Evolutionary conservation across 805 yeast genomes (phyloP), one percentile per base, ranked within the genome.

Genomic region (Candida hungchunana): DNA sequence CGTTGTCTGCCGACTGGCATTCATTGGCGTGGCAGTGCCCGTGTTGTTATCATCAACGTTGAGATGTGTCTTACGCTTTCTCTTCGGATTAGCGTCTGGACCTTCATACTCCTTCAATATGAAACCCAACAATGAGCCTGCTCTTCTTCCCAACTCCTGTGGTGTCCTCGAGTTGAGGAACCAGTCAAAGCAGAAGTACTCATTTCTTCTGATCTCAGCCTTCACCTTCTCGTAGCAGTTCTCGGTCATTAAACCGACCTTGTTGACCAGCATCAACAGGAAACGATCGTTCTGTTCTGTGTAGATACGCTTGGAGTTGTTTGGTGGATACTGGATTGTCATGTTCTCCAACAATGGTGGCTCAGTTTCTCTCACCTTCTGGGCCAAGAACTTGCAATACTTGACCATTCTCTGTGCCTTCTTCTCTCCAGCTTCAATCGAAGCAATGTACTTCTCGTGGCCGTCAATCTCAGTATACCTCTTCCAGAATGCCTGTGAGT

Each of bases 261-360:
- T 79, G 55, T 79, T 68, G 1, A 80, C 81, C 36, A 75, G 71
- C 19, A 71, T 48, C 32, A 84, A 53, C 18, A 84, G 62, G 47
- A 78, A 84, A 35, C 85, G 67, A 52, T 84, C 95, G 52, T 84
- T 94, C 0, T 70, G 56, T 21, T 75, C 73, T 7, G 84, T 76
- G 49, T 81, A 84, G 7, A 82, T 69, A 47, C 88, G 63, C 51
- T 83, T 82, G 10, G 93, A 82, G 54, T 82, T 83, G 53, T 82
- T 83, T n/a, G 89, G 89, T 0, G 93, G 90, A 42, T 82, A 84
- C 36, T 75, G 82, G 17, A 84, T 77, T 4, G 60, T 60, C 57
- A 84, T 60, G 28, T 80, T 78, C 29, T 77, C 77, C n/a, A n/a
- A n/a, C 16, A 82, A 54, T 1, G 89, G 88, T 39, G 71, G 74